These are phyloP conservation scores for Aspergillus sp. DNA, from an alignment of 2,329 filamentous ascomycete genomes.

Conservation along the genomic window DNA sequence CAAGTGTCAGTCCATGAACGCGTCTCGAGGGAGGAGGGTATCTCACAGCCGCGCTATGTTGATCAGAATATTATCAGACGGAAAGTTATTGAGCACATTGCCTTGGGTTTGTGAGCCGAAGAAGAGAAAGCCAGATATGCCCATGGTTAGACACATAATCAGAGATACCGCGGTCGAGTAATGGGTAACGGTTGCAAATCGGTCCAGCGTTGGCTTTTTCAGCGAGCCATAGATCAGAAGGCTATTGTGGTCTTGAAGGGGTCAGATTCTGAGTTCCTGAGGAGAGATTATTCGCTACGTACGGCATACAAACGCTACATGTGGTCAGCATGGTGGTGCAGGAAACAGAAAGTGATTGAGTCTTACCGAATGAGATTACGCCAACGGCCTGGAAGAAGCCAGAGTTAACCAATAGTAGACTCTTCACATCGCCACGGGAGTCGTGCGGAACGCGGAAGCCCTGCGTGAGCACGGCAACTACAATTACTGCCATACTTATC, in stretches of 20 bases:
- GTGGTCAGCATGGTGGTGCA: conserved; percentile 36
- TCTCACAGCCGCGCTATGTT: conserved; percentile 82
- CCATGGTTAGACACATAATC: conserved; percentile 88
- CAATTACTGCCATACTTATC: conserved; percentile 89
- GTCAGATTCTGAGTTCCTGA: conserved; percentile 25
- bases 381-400: conserved; percentile 96
- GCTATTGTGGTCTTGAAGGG: conserved; percentile 77
- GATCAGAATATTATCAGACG: conserved; percentile 85
- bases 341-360: conserved; percentile 1
- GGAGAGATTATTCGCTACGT: conserved; percentile 32
- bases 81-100: conserved; percentile 98
- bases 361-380: conserved; percentile 91
- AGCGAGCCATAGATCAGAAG: conserved; percentile 96
- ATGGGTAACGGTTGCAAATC: conserved; percentile 91
- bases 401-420: conserved; percentile 75
- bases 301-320: conserved; percentile 68
- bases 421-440: conserved; percentile 71
- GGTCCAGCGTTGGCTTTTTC: conserved; percentile 90
- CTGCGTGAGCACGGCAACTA: conserved; percentile 85
- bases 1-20: conserved; percentile 25
- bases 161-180: conserved; percentile 90
- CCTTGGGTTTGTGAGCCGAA: conserved; percentile 91
- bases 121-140: conserved; percentile 84
- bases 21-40: not conserved
- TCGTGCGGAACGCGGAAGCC: conserved; percentile 74